phyloP scores from a whole-genome alignment of 495 filamentous ascomycete genomes.

The Penicillium simplicissimum region DNA sequence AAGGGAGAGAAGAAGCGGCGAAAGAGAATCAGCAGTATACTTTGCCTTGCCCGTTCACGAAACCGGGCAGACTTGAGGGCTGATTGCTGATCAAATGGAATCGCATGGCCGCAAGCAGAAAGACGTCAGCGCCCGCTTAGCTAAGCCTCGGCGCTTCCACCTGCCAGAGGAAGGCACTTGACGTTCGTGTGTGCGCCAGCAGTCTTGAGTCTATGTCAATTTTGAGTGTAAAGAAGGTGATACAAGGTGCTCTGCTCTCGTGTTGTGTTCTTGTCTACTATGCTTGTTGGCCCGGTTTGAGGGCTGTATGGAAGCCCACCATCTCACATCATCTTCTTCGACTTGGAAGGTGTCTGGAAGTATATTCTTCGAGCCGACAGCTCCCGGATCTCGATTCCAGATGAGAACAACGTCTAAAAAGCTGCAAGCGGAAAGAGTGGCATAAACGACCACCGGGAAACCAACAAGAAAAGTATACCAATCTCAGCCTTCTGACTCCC shows the following conservation, averaged over 20 bases:
- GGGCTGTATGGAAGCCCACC: too few relatives aligned
- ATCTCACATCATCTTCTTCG: too few relatives aligned
- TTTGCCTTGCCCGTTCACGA: slow-evolving; percentile 6
- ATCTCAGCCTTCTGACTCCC: neutral
- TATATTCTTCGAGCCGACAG: too few relatives aligned
- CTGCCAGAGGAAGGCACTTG: neutral
- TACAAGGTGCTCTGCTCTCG: too few relatives aligned
- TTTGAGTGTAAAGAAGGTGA: neutral
- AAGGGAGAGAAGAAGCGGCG: slow-evolving; percentile 7
- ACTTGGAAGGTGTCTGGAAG: too few relatives aligned
- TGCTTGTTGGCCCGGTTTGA: too few relatives aligned
- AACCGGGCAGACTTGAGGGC: slow-evolving; percentile 8
- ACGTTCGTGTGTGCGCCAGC: neutral
- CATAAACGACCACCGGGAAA: neutral
- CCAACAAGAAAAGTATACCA: neutral
- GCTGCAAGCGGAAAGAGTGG: neutral
- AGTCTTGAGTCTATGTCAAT: neutral
- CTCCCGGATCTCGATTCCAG: too few relatives aligned
- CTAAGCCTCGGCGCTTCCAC: slow-evolving; percentile 17
- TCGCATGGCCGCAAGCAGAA: slow-evolving; percentile 39
- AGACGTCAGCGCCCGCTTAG: slow-evolving; percentile 26
- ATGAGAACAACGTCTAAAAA: neutral
- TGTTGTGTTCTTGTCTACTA: too few relatives aligned
- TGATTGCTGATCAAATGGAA: slow-evolving; percentile 27
- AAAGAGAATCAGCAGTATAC: slow-evolving; percentile 8